Evolutionary conservation across 2,329 filamentous ascomycete genomes (phyloP), one percentile per base, ranked within the genome.

Genomic region (Sarocladium kiliense): DNA sequence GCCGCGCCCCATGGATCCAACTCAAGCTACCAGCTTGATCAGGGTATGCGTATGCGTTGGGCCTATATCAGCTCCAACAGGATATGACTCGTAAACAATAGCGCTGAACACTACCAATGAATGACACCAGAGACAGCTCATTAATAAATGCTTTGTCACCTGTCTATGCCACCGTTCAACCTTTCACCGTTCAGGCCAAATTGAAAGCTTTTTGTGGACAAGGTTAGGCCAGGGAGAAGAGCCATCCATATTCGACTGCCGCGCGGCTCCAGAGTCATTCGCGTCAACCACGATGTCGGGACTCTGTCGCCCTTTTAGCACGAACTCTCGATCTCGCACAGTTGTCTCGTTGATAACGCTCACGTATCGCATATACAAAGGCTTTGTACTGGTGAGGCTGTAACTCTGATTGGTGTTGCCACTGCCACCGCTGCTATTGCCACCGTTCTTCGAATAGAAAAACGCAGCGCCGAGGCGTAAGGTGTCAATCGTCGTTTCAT

Each of bases 371-470:
- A 49, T 54, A 26, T 58, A 59, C 10, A 57, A 50, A 21, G 58
- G 41, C 12, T 1, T 59, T 59, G 3, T 58, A 5, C 78, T 77
- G n/a, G 71, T 71, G 58, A 88, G 82, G 6, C 61, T 66, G 58
- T 87, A 80, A 2, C 72, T 68, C 66, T 89, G 85, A 55, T 74
- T 74, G 6, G 80, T 84, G 23, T 68, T 75, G 7, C 85, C 85
- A 53, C 70, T 79, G 16, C 80, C 80, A 16, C 69, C 77, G 50
- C 77, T 76, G 53, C 65, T 71, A 58, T 70, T 75, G 58, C 72
- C 71, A 11, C 78, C 73, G 32, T 64, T 76, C 54, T 65, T 66
- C 53, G 74, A 71, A n/a, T 75, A 70, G 64, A 84, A 88, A 27
- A 64, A 68, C 4, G 83, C 85, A 4, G 74, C 78, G 30, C 84